Base-by-base conservation (phyloP, 805 yeast species). In the Starmerella apicola region DNA sequence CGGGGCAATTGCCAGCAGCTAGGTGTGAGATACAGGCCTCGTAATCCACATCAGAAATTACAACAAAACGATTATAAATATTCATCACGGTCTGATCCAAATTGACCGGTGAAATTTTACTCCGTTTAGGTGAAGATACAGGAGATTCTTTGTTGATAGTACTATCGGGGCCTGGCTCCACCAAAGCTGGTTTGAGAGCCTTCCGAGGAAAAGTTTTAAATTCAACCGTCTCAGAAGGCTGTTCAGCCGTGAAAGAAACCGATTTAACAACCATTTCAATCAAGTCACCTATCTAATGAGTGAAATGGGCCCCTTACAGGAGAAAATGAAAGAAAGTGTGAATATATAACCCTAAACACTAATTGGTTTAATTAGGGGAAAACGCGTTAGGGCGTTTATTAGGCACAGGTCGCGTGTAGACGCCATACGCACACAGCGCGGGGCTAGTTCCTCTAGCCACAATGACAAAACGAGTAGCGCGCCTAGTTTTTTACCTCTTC, bases 11-110 rank as follows among this genome's bases (percentile, higher is more conserved):
- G 15, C 36, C 42, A 2, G 32, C 29, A 3, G 39, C 22, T 3
- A 42, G 13, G 20, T 37, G 28, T 5, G 17, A 6, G 15, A 34
- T 13, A 36, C 42, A 37, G 5, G 3, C 13, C 2, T 7, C 17
- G 30, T 23, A 8, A 20, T 42, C 34, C 19, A 37, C 19, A 33
- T 38, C 42, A 8, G 6, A 3, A 19, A 37, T 21, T 12, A 41
- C 19, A 4, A n/a, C 7, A 15, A 12, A 27, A 7, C 30, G 7
- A 15, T 27, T 27, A 15, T 12, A 27, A 27, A 27, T 17, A 13
- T 27, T 17, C 30, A 27, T 15, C 8, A 17, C n/a, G 7, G 15
- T 7, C 34, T 32, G 23, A 26, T 20, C 25, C 15, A 32, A 26
- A 17, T 8, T 27, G 31, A 15, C 27, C 12, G 27, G 9, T 9